Evolutionary conservation across 495 filamentous ascomycete genomes (phyloP), one percentile per base, ranked within the genome.

Genomic region (Pseudomonodictys pantanalensis): DNA sequence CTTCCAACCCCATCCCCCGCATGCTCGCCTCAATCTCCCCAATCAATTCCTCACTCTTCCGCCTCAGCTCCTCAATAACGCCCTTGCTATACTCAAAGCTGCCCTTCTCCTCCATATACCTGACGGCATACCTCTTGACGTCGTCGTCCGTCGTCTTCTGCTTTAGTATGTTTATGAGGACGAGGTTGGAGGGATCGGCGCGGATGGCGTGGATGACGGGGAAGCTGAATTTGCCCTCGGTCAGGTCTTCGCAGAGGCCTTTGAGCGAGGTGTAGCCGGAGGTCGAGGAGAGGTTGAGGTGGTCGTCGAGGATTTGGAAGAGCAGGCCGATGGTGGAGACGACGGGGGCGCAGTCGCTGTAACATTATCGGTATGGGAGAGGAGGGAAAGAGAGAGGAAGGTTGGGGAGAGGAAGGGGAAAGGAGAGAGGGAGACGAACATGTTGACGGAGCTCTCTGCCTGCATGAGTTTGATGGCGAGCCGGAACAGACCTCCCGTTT

Each of bases 171-270:
- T 93, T 96, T 59, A 96, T 77, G 43, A 98, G 79, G 69, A 92
- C 88, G 26, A 86, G 81, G 68, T 96, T 92, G 8, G 73, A 74
- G 3, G 89, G 88, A 70, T 92, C 82, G 29, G 86, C 77, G 62
- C 92, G 88, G 62, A 98, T 95, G 70, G 87, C 87, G 73, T 98
- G 92, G 58, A 98, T 97, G 65, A 98, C 88, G 5, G 92, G 92
- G 69, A 95, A 97, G 24, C 87, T 92, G 77, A 97, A 98, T 80
- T 98, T 98, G 39, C 93, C 93, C 76, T 98, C 93, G 0, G 92
- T 97, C 60, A 98, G 74, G 71, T 98, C 93, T 77, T 98, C 93
- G 72, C 90, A 96, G 60, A 96, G 83, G 54, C 93, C 95, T 77
- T 97, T 98, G 66, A 93, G 92, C 45, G 85, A 76, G 45, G 87